These are phyloP conservation scores for Cenchrus fungigraminus DNA, from an alignment of 176 grass and related monocot genomes.

Conservation along the genomic window DNA sequence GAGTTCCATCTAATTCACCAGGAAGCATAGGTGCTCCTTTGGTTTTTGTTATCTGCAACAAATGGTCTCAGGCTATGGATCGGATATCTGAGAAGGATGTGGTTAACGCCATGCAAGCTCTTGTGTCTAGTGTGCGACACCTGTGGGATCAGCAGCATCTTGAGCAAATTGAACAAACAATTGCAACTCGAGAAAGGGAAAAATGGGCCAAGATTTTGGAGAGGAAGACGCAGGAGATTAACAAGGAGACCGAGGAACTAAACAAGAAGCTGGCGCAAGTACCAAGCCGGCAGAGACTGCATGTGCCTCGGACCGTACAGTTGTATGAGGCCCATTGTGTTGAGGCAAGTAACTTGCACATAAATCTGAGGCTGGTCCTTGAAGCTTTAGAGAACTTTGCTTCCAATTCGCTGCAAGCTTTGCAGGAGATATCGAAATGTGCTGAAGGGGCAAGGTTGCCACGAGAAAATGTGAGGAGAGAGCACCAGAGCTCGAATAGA, in stretches of 20 bases:
- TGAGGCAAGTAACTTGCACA: conserved; percentile 53
- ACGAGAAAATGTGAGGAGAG: conserved; percentile 46
- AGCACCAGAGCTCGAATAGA: conserved; percentile 12
- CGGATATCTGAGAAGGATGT: conserved; percentile 72
- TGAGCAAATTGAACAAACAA: conserved; percentile 54
- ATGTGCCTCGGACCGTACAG: conserved; percentile 28
- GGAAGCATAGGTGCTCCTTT: conserved; percentile 67
- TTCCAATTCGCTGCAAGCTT: conserved; percentile 55
- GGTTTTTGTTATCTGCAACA: conserved; percentile 80
- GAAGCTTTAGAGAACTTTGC: conserved; percentile 63
- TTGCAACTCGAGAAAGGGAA: conserved; percentile 62
- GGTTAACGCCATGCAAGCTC: conserved; percentile 66
- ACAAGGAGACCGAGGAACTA: conserved; percentile 67
- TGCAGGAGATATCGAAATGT: conserved; percentile 52
- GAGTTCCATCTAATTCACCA: conserved; percentile 60
- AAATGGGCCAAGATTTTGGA: conserved; percentile 66
- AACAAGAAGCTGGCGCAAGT: conserved; percentile 72
- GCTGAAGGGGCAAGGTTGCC: conserved; percentile 38
- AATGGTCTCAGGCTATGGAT: conserved; percentile 85
- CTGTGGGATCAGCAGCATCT: conserved; percentile 62
- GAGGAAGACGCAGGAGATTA: conserved; percentile 58
- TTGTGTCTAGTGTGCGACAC: conserved; percentile 54
- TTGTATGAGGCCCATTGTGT: conserved; percentile 40
- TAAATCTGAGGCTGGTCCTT: conserved; percentile 56
- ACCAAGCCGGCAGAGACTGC: conserved; percentile 46